phyloP scores from a whole-genome alignment of 108 stramenopile genomes.

The Aurantiochytrium sp. region DNA sequence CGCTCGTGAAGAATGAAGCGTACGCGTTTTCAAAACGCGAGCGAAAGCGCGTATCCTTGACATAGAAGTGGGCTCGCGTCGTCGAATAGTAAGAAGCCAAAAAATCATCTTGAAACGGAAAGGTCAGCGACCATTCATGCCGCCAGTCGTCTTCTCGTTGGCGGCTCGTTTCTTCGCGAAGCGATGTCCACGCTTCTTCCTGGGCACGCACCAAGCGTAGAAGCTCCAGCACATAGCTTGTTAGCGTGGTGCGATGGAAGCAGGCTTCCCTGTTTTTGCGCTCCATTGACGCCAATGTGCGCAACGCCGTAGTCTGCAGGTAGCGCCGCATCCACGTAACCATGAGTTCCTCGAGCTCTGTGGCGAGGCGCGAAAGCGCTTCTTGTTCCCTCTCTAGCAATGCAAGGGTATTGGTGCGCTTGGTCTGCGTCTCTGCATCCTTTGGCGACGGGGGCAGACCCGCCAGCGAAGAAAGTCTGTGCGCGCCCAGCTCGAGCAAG shows the following conservation, averaged over 20 bases:
- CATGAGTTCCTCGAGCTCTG: neutral
- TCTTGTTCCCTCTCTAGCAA: neutral
- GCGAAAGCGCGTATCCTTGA: neutral
- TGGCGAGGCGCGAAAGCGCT: neutral
- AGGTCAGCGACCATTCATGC: neutral
- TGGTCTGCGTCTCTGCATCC: no score
- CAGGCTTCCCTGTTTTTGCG: neutral
- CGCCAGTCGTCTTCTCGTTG: neutral
- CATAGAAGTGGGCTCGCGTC: neutral
- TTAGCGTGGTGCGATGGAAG: neutral
- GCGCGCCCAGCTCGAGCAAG: neutral
- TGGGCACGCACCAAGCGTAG: neutral
- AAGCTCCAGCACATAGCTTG: neutral
- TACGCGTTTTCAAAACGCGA: neutral
- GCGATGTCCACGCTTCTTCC: neutral
- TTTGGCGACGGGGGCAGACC: neutral
- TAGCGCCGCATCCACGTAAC: neutral
- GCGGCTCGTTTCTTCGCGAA: neutral
- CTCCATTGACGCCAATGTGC: neutral
- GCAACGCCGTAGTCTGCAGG: neutral
- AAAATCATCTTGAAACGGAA: neutral
- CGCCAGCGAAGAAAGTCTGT: neutral
- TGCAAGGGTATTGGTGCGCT: neutral
- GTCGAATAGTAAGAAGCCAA: neutral
- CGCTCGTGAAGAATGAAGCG: neutral